Evolutionary conservation across 2,329 filamentous ascomycete species (phyloP).

Genomic region (Alternaria tenuissima): DNA sequence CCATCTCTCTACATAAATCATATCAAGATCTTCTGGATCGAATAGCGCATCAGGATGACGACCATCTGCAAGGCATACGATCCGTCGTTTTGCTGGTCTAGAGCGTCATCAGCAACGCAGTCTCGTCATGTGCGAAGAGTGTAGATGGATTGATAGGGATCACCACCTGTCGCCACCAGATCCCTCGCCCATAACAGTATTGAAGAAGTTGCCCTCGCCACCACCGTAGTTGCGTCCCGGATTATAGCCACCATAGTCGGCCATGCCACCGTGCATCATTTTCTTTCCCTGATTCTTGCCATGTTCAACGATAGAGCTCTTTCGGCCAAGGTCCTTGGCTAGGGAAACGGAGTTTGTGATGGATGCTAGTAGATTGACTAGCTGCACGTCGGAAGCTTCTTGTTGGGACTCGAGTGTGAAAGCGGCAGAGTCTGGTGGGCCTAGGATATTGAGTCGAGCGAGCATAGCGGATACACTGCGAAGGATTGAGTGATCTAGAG

Average conservation of each 20-base stretch:
- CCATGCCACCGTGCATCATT: slow-evolving; percentile 23
- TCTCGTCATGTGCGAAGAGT: neutral
- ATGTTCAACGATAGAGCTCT: slow-evolving; percentile 63
- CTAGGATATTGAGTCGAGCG: slow-evolving; percentile 81
- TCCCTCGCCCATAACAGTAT: slow-evolving; percentile 30
- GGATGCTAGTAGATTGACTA: slow-evolving; percentile 77
- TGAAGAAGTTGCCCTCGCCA: slow-evolving; percentile 31
- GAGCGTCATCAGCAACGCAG: slow-evolving; percentile 2
- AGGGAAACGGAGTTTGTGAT: slow-evolving; percentile 76
- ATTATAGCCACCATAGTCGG: slow-evolving; percentile 24
- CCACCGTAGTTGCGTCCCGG: slow-evolving; percentile 11
- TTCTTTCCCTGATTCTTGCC: slow-evolving; percentile 48
- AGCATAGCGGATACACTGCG: slow-evolving; percentile 89
- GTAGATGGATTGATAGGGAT: neutral
- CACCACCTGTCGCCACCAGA: slow-evolving; percentile 21
- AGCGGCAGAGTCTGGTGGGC: slow-evolving; percentile 70
- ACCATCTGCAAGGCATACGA: neutral
- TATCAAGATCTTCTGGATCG: slow-evolving; percentile 1
- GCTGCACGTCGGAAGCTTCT: slow-evolving; percentile 83
- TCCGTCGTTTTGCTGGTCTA: neutral
- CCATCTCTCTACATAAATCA: neutral
- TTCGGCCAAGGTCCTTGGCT: slow-evolving; percentile 77
- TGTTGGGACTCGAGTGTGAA: slow-evolving; percentile 76
- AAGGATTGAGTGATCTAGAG: slow-evolving; percentile 73
- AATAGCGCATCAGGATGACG: neutral